Percentiles rank a stretch among this genome's conserved stretches.
Evolutionary conservation across 2,329 filamentous ascomycete species (phyloP).

Genomic region (Dothideomycetidae sp.): DNA sequence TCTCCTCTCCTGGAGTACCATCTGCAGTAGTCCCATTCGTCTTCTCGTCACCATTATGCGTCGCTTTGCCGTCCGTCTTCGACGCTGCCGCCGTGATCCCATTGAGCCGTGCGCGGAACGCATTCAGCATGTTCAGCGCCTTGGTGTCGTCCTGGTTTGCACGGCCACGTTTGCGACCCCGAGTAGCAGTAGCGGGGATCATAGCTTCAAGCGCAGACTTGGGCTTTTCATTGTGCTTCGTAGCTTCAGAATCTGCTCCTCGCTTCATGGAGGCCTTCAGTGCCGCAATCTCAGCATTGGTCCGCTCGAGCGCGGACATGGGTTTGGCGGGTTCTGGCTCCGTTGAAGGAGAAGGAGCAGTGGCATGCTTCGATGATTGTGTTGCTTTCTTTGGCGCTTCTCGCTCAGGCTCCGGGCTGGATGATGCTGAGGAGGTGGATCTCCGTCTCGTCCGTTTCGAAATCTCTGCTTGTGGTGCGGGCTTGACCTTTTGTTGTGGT

Average conservation of each 20-base stretch:
- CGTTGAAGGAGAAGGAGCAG: conserved; percentile 18
- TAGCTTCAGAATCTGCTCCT: conserved; percentile 27
- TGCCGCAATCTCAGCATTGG: conserved; percentile 67
- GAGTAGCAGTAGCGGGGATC: conserved; percentile 57
- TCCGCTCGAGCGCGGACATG: conserved; percentile 41
- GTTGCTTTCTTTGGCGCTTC: background rate
- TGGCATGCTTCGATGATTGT: conserved; percentile 2
- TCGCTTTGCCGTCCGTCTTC: background rate
- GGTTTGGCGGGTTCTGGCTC: conserved; percentile 19
- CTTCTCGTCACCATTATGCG: conserved; percentile 3
- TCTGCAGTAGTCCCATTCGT: conserved; percentile 4
- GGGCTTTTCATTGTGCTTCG: conserved; percentile 40
- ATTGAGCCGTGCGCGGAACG: conserved; percentile 68
- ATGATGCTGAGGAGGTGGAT: conserved; percentile 13
- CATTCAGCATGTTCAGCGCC: conserved; percentile 56
- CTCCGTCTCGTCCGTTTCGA: conserved; percentile 13
- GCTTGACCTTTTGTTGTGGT: conserved; percentile 13
- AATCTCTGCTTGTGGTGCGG: conserved; percentile 15
- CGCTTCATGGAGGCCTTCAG: conserved; percentile 72
- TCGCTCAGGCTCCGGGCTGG: conserved; percentile 10
- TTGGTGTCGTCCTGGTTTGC: conserved; percentile 36
- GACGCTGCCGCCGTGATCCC: conserved; percentile 29
- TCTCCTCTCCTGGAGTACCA: conserved; percentile 51
- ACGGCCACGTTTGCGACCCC: conserved; percentile 53
- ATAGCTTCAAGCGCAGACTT: conserved; percentile 58